Evolutionary conservation across 2,329 filamentous ascomycete genomes (phyloP).

Genomic region (Botrytis elliptica): DNA sequence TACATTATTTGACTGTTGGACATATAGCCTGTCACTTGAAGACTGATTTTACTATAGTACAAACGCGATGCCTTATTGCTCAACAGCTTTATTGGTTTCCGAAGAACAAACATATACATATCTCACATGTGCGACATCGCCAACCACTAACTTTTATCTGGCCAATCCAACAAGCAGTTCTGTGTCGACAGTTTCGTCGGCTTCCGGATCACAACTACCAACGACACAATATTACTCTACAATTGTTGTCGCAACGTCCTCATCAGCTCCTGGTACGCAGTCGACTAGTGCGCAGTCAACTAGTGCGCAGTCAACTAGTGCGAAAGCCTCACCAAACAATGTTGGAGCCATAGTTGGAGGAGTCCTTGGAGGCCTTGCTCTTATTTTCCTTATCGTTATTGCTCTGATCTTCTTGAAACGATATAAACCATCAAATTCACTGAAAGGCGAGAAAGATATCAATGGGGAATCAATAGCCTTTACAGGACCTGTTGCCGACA

Average conservation of each 20-base stretch:
- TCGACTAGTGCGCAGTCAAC: background rate
- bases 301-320: background rate
- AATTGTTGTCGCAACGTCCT: background rate
- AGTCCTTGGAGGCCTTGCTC: background rate
- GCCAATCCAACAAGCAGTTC: background rate
- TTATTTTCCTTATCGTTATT: background rate
- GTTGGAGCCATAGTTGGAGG: slow-evolving; percentile 1
- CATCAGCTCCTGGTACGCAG: background rate
- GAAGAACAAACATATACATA: background rate
- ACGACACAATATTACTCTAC: background rate
- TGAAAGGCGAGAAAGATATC: background rate
- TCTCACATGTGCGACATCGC: background rate
- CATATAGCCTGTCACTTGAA: background rate
- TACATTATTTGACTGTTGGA: background rate
- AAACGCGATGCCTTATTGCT: background rate
- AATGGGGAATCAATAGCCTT: background rate
- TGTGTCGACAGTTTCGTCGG: no score
- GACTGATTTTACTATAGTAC: background rate
- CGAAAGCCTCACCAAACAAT: background rate
- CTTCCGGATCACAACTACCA: background rate
- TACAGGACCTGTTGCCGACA: background rate
- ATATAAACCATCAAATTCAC: background rate
- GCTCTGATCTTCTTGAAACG: background rate
- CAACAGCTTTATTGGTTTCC: background rate
- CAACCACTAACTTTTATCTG: background rate